phyloP scores from a whole-genome alignment of 768 basidiomycete species.

The Boletales sp. region DNA sequence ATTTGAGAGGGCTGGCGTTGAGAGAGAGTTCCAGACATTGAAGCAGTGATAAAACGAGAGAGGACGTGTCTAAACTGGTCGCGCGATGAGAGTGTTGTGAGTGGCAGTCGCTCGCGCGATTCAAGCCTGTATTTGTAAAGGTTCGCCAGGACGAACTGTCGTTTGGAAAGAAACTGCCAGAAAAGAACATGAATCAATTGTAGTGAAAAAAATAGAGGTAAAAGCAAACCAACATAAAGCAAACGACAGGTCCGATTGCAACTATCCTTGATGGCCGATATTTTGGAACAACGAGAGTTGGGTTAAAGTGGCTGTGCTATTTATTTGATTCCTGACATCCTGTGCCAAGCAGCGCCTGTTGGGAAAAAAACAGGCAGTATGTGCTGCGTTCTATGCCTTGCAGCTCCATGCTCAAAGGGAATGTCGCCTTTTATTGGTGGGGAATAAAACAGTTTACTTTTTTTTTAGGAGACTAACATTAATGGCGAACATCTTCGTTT shows the following conservation, averaged over 20 bases:
- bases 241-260: constrained; percentile 24
- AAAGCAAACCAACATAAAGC: constrained; percentile 12
- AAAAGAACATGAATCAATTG: not conserved
- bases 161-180: constrained; percentile 19
- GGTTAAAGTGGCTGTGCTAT: no score
- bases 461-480: no score
- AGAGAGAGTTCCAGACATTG: constrained; percentile 37
- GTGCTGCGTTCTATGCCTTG: no score
- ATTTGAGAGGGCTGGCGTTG: constrained; percentile 27
- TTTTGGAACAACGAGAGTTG: constrained; percentile 6
- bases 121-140: constrained; percentile 23
- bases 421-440: no score
- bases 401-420: no score
- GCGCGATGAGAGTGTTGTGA: constrained; percentile 46
- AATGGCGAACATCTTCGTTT: no score
- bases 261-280: constrained; percentile 14
- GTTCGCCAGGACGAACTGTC: constrained; percentile 30
- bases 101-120: constrained; percentile 31
- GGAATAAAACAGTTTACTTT: no score
- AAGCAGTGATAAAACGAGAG: constrained; percentile 46
- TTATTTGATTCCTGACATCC: no score
- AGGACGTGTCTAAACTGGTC: constrained; percentile 59
- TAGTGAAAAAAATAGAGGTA: not conserved
- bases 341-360: no score
- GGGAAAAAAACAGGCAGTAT: no score